Percentiles rank a stretch among this genome's conserved stretches.
Evolutionary conservation across 1,284 basidiomycete genomes (phyloP).

Genomic region (Leccinum variabile): DNA sequence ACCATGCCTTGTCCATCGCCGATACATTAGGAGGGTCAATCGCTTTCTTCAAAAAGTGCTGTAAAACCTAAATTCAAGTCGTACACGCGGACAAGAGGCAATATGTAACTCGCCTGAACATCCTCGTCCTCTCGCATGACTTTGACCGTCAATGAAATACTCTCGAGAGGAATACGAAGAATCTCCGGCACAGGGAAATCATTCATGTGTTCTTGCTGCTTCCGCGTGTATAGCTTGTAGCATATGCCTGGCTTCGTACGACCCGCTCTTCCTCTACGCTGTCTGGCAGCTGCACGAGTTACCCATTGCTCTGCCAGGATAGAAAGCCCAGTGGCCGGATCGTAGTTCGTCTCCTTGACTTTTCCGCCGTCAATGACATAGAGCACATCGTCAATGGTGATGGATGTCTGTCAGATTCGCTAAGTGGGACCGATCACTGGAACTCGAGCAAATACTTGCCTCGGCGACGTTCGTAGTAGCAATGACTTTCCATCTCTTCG

Average conservation of each 20-base stretch:
- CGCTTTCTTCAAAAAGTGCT: constrained; percentile 67
- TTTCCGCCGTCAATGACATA: constrained; percentile 87
- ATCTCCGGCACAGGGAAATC: constrained; percentile 87
- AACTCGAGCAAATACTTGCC: constrained; percentile 37
- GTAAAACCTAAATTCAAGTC: constrained; percentile 4
- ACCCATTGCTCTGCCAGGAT: constrained; percentile 79
- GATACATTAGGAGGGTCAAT: constrained; percentile 81
- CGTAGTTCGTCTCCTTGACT: constrained; percentile 89
- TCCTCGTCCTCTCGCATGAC: constrained; percentile 78
- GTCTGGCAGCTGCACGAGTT: constrained; percentile 78
- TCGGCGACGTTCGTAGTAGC: constrained; percentile 90
- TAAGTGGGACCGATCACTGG: constrained; percentile 4
- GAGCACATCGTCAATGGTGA: constrained; percentile 90
- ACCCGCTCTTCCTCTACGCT: constrained; percentile 88
- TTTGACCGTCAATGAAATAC: constrained; percentile 81
- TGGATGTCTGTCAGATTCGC: constrained; percentile 67
- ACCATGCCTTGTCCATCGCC: constrained; percentile 80
- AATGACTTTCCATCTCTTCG: constrained; percentile 79
- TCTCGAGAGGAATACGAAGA: constrained; percentile 85
- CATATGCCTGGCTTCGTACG: constrained; percentile 82
- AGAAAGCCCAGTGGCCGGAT: constrained; percentile 75
- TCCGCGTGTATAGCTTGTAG: constrained; percentile 83
- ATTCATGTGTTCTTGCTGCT: constrained; percentile 71
- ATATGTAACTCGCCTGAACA: constrained; percentile 55
- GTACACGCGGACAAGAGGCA: background rate